Conservation (phyloP, 768 basidiomycete species). For the Floccularia luteovirens region DNA sequence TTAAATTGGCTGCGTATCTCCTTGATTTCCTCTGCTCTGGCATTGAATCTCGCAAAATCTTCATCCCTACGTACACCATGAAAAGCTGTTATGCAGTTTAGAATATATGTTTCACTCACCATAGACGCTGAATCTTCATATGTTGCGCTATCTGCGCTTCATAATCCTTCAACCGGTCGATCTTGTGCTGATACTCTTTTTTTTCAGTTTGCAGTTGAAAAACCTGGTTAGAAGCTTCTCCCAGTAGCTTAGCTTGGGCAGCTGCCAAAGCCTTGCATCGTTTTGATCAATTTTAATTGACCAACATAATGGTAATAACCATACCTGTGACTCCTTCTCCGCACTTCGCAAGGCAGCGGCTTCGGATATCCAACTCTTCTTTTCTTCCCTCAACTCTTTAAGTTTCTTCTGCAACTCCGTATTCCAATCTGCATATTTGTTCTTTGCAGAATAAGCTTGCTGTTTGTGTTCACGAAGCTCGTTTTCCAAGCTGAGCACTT, state of each 20-base stretch:
- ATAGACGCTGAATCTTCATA: slow-evolving; percentile 66
- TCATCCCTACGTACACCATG: slow-evolving; percentile 52
- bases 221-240: slow-evolving; percentile 61
- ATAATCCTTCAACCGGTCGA: slow-evolving; percentile 76
- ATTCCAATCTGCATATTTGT: slow-evolving; percentile 82
- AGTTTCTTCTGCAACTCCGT: slow-evolving; percentile 72
- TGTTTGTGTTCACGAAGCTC: slow-evolving; percentile 69
- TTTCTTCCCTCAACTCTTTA: slow-evolving; percentile 69
- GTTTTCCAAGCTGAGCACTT: slow-evolving; percentile 57
- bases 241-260: slow-evolving; percentile 62
- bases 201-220: slow-evolving; percentile 68
- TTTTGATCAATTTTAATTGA: not conserved
- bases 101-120: slow-evolving; percentile 36
- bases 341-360: slow-evolving; percentile 60
- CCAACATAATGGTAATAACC: slow-evolving; percentile 3
- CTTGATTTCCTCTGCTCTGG: slow-evolving; percentile 51
- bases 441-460: slow-evolving; percentile 65
- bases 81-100: not conserved
- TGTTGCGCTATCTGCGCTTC: slow-evolving; percentile 84
- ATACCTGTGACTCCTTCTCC: slow-evolving; percentile 64
- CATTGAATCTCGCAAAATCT: slow-evolving; percentile 66
- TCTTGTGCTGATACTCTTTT: slow-evolving; percentile 76
- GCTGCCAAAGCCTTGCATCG: slow-evolving; percentile 49
- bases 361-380: slow-evolving; percentile 68
- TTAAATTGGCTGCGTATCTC: slow-evolving; percentile 48